Evolutionary conservation across 352 stramenopile genomes (phyloP), one percentile per base, ranked within the genome.

Genomic region (Pythium pyrilobum): DNA sequence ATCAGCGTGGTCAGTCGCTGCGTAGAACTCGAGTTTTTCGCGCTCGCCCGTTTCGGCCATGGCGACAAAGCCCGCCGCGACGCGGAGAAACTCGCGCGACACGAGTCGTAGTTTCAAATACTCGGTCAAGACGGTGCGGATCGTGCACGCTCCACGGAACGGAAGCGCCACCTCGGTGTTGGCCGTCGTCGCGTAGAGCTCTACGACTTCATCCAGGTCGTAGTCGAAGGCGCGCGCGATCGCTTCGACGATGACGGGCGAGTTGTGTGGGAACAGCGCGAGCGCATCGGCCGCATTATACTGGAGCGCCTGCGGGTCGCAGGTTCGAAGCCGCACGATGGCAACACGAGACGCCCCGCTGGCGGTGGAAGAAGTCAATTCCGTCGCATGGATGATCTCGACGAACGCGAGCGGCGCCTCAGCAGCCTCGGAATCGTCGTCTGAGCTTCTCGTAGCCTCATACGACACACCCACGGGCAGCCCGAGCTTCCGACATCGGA

Each of bases 201-300:
- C n/a, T 2, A 18, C 0, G 24, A 74, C 61, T 16, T 71, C 61
- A 66, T 97, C 78, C 25, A 97, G 61, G 43, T 97, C 71, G 43
- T 86, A 96, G 16, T 66, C 65, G 5, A 97, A 72, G 2, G 63
- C 62, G 0, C 47, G 56, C 0, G 82, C 89, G 4, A 98, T 61
- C 10, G 40, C 56, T 46, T 93, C 75, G 0, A 98, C 93, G 7
- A 78, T 50, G 1, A 61, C 59, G 0, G 50, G 23, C 20, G 67
- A 29, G 66, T 97, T 97, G 15, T 77, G 74, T 2, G 87, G 84
- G 27, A 94, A 70, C 16, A 97, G 71, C 8, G 78, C 85, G 33
- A 97, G 64, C n/a, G 92, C 95, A 49, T 96, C 90, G 4, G 83
- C 88, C n/a, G 81, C 87, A 15, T 73, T 52, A 56, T 92, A 97